These are phyloP conservation scores for Saccharomyces mikatae DNA, from an alignment of 805 yeast genomes.

Conservation along the genomic window DNA sequence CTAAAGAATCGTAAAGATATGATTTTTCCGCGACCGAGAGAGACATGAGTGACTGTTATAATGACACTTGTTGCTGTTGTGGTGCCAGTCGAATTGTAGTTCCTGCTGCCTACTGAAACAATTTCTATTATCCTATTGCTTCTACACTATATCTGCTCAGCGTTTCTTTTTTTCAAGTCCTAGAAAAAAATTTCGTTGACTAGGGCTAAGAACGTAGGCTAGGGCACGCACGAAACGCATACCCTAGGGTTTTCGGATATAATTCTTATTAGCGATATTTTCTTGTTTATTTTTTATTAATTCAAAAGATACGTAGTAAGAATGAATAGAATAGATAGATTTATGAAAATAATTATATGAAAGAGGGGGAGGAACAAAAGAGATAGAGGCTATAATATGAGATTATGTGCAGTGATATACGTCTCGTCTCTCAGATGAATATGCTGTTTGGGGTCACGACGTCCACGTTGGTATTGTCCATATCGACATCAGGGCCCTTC, in stretches of 20 bases:
- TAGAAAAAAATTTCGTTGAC: neutral
- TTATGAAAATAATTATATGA: neutral
- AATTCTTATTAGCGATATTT: neutral
- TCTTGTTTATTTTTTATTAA: neutral
- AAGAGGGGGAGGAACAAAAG: neutral
- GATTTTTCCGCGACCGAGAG: slow-evolving; percentile 71
- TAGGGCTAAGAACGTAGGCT: neutral
- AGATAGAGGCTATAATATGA: neutral
- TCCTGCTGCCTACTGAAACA: neutral
- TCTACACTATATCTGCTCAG: neutral
- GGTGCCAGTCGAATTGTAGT: neutral
- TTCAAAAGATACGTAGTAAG: neutral
- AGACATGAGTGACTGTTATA: slow-evolving; percentile 36
- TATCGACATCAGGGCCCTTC: slow-evolving; percentile 18
- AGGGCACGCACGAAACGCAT: neutral
- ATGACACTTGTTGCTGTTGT: neutral
- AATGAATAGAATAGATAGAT: neutral
- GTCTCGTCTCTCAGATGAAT: slow-evolving; percentile 2
- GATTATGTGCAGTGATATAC: neutral
- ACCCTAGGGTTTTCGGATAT: neutral
- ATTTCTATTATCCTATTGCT: neutral
- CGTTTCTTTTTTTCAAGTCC: neutral
- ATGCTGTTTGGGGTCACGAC: slow-evolving; percentile 32
- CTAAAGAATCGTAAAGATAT: slow-evolving; percentile 67
- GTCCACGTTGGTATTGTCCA: slow-evolving; percentile 33